phyloP scores from a whole-genome alignment of 805 yeast genomes.

The Wickerhamomyces strasburgensis region DNA sequence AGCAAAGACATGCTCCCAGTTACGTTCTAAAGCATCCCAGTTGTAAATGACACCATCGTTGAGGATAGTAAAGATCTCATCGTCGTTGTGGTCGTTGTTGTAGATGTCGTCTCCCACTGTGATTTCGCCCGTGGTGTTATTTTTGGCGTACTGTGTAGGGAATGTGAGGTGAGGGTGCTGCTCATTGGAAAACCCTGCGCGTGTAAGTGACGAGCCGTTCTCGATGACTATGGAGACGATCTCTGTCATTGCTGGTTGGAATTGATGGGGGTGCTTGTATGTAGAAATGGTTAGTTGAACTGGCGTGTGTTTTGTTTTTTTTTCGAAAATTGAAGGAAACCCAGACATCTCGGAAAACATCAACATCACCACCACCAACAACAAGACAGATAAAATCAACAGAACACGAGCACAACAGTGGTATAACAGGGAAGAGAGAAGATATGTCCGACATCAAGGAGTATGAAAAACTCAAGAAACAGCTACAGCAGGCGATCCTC shows the following conservation, averaged over 20 bases:
- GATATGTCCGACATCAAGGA: constrained; percentile 29
- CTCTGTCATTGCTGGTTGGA: constrained; percentile 14
- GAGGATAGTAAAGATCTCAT: constrained; percentile 46
- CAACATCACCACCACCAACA: constrained; percentile 1
- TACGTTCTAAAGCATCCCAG: constrained; percentile 62
- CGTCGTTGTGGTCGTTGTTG: constrained; percentile 15
- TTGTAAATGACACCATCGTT: constrained; percentile 65
- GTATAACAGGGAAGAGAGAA: not conserved
- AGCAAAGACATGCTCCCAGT: constrained; percentile 64
- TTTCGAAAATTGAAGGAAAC: not conserved
- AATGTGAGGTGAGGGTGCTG: constrained; percentile 57
- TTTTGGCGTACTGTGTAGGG: constrained; percentile 49
- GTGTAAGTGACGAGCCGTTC: constrained; percentile 57
- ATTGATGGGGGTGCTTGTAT: not conserved
- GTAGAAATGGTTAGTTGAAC: too few species aligned
- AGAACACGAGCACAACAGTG: not conserved
- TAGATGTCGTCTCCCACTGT: constrained; percentile 47
- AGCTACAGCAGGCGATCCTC: constrained; percentile 57
- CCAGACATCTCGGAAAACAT: too few species aligned
- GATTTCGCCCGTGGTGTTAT: constrained; percentile 22
- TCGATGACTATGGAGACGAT: constrained; percentile 67
- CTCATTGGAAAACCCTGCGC: constrained; percentile 66
- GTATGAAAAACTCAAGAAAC: constrained; percentile 62
- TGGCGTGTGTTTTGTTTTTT: constrained; percentile 10
- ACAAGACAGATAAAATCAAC: not conserved